Base-by-base conservation (phyloP, 228 moss, liverwort and hornwort genomes). In the Sphagnum magellanicum region DNA sequence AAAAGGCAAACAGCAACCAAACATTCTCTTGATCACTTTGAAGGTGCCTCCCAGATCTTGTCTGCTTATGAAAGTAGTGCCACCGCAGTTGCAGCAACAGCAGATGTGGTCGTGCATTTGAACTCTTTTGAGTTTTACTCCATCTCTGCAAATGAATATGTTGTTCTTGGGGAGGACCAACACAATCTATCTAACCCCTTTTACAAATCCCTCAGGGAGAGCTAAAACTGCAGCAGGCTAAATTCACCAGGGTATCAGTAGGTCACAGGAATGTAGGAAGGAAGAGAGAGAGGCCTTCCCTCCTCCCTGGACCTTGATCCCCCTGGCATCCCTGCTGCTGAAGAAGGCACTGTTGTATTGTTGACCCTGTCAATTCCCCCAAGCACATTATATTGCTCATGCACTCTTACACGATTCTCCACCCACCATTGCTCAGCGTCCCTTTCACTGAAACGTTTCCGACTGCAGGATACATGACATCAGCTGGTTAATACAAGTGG, bases 371-470 rank as follows among this genome's bases (percentile, higher is more conserved):
- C 83, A 68, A 79, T 67, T 65, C 77, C 80, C 8, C 55, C 55
- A 64, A 81, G 59, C 12, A 85, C 85, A 70, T 85, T 85, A 49
- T 85, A 85, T 66, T 85, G 85, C 68, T 85, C 85, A 73, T 85
- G 85, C 60, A 85, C 85, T 74, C 85, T 77, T 76, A 81, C 76
- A 47, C 85, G 81, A 74, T 81, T 85, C 64, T 85, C 85, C 17
- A 78, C 74, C 85, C 85, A 85, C 85, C 85, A 85, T 64, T 79
- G 81, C 81, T 85, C 85, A 71, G 85, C 85, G 63, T 85, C 81
- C 16, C 76, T 59, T 77, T 85, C 85, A 77, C 85, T 85, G 53
- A 85, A 85, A 16, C 85, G 79, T 63, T 85, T 85, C 8, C 85
- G 81, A 73, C 85, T 85, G 85, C 75, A 74, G 67, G 57, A 55